Conservation (phyloP, 2,329 filamentous ascomycete genomes). For the Scytalidium lignicola region DNA sequence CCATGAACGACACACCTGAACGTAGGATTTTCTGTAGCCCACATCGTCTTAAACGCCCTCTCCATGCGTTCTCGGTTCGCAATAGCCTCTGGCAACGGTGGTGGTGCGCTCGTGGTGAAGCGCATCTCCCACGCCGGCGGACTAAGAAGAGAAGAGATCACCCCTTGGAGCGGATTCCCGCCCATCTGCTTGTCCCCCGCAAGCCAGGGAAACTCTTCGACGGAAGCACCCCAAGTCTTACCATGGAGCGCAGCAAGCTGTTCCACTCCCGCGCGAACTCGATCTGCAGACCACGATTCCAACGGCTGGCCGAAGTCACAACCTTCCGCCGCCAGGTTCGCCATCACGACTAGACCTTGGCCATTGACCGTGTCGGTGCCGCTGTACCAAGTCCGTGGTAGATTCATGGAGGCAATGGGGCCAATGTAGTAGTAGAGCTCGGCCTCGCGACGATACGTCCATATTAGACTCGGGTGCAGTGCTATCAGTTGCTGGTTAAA, state of each 20-base stretch:
- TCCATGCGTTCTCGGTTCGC: slow-evolving; percentile 31
- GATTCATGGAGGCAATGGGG: slow-evolving; percentile 10
- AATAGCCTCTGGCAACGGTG: slow-evolving; percentile 31
- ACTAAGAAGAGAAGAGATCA: slow-evolving; percentile 33
- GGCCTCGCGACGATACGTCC: slow-evolving; percentile 14
- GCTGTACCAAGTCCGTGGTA: slow-evolving; percentile 9
- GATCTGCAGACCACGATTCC: slow-evolving; percentile 7
- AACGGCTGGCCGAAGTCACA: neutral
- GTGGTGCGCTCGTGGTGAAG: slow-evolving; percentile 26
- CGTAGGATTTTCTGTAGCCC: slow-evolving; percentile 30
- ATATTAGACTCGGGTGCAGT: slow-evolving; percentile 1
- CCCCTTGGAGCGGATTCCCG: slow-evolving; percentile 22
- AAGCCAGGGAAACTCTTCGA: slow-evolving; percentile 27
- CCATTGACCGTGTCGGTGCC: slow-evolving; percentile 11
- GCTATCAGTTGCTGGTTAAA: slow-evolving; percentile 10
- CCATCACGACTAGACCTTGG: slow-evolving; percentile 15
- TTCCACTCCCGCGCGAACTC: slow-evolving; percentile 20
- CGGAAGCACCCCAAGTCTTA: slow-evolving; percentile 30
- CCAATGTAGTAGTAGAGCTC: slow-evolving; percentile 16
- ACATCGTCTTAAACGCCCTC: slow-evolving; percentile 33
- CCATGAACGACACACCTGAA: slow-evolving; percentile 38
- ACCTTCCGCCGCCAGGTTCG: slow-evolving; percentile 9
- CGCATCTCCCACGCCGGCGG: slow-evolving; percentile 24
- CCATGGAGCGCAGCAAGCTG: slow-evolving; percentile 37
- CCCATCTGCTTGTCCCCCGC: slow-evolving; percentile 13